A percentile compares a stretch with the other conserved stretches of the same genome.
phyloP scores from a whole-genome alignment of 2,329 filamentous ascomycete genomes.

The Cytospora paraplurivora region DNA sequence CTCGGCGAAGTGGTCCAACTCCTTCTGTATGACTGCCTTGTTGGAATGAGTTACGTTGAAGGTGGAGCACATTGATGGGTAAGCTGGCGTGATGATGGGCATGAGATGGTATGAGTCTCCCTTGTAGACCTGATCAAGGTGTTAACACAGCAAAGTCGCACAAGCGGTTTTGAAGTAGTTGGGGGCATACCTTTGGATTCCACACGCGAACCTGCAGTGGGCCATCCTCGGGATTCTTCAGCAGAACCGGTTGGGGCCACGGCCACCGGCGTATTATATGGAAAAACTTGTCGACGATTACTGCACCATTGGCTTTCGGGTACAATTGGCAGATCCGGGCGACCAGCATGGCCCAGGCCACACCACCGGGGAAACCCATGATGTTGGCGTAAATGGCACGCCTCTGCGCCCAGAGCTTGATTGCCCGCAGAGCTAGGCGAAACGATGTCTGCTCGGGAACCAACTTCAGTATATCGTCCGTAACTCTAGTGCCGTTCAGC shows the following conservation, averaged over 20 bases:
- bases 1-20: constrained; percentile 75
- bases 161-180: neutral
- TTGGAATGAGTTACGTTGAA: constrained; percentile 91
- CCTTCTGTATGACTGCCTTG: constrained; percentile 78
- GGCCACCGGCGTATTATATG: constrained; percentile 86
- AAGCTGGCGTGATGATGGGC: constrained; percentile 97
- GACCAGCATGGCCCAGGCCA: constrained; percentile 97
- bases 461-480: constrained; percentile 84
- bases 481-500: constrained; percentile 91
- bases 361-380: constrained; percentile 93
- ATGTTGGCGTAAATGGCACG: constrained; percentile 95
- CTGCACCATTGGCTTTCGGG: constrained; percentile 84
- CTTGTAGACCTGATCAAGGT: constrained; percentile 64
- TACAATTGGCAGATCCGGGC: constrained; percentile 95
- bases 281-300: constrained; percentile 93
- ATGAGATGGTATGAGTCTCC: constrained; percentile 86
- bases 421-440: constrained; percentile 81
- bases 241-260: constrained; percentile 90
- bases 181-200: constrained; percentile 78
- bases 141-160: constrained; percentile 22
- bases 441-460: constrained; percentile 92
- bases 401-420: constrained; percentile 95
- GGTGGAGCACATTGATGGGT: constrained; percentile 96
- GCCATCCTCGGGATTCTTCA: constrained; percentile 85
- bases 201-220: constrained; percentile 83